Conservation (phyloP, 2,329 filamentous ascomycete species). For the Didymella lethalis region DNA sequence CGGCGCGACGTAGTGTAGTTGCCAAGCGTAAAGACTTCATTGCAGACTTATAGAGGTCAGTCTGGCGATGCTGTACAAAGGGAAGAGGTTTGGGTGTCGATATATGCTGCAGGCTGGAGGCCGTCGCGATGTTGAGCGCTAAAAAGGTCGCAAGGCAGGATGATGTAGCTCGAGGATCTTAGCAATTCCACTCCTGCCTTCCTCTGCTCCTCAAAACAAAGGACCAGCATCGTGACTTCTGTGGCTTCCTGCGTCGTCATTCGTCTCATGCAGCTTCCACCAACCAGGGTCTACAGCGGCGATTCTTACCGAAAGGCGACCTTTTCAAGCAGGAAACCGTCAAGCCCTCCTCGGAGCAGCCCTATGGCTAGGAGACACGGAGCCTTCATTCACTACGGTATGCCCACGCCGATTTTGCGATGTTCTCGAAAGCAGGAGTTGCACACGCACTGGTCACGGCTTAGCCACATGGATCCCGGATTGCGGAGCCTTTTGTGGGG, state of each 20-base stretch:
- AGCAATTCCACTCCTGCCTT: constrained; percentile 1
- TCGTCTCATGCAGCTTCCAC: constrained; percentile 3
- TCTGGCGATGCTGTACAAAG: background rate
- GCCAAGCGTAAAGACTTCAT: constrained; percentile 3
- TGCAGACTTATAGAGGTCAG: background rate
- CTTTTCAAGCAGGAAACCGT: constrained; percentile 2
- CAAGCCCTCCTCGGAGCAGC: background rate
- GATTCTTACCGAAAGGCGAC: background rate
- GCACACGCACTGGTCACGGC: background rate
- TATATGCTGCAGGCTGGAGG: background rate
- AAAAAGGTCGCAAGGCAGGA: background rate
- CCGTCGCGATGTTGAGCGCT: background rate
- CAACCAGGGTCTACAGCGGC: background rate
- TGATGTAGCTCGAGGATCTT: constrained; percentile 6
- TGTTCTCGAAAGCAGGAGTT: constrained; percentile 8
- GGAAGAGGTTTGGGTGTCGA: background rate
- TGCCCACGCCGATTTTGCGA: background rate
- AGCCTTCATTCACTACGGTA: background rate
- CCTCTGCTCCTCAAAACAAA: constrained; percentile 3
- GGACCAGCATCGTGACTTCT: constrained; percentile 11
- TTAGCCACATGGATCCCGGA: background rate
- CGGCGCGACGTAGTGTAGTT: background rate
- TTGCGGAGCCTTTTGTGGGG: constrained; percentile 7
- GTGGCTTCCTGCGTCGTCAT: background rate
- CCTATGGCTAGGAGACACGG: background rate